Evolutionary conservation across 208 protist genomes (phyloP).

Genomic region (Crithidia acanthocephali): DNA sequence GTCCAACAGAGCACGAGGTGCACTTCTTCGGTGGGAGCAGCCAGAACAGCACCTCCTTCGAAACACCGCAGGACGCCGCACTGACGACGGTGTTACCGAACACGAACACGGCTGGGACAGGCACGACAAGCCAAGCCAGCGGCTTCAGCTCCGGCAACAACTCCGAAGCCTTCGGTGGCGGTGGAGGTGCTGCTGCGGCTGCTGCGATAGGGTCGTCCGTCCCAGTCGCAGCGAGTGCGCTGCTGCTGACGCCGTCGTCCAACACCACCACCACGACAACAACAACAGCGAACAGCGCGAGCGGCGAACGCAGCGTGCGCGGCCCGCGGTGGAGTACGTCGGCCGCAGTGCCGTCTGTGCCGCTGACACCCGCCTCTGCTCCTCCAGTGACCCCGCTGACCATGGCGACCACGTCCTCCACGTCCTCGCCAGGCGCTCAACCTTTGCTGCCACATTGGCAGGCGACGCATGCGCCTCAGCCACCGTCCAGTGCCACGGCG

Average conservation of each 20-base stretch:
- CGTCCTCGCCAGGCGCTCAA: not conserved
- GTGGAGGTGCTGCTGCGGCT: not conserved
- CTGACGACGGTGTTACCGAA: not conserved
- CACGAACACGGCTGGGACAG: not conserved
- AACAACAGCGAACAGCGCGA: not conserved
- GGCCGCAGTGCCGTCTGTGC: not conserved
- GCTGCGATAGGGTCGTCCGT: not conserved
- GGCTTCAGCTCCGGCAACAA: conserved; percentile 4
- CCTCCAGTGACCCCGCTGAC: not conserved
- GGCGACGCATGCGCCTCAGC: not conserved
- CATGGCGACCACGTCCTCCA: not conserved
- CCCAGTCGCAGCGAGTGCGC: no score
- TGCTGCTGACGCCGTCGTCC: not conserved
- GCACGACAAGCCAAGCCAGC: not conserved
- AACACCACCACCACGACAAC: not conserved
- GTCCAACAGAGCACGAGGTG: conserved; percentile 3
- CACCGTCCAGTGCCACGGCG: no score
- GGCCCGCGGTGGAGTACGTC: not conserved
- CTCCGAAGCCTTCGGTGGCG: not conserved
- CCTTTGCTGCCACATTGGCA: conserved; percentile 2
- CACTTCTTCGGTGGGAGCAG: conserved; percentile 11
- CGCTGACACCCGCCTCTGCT: not conserved
- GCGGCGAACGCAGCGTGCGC: not conserved
- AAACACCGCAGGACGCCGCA: not conserved
- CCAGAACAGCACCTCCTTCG: conserved; percentile 8